Conservation (phyloP, 2,329 filamentous ascomycete species). For the Lasiodiplodia theobromae region DNA sequence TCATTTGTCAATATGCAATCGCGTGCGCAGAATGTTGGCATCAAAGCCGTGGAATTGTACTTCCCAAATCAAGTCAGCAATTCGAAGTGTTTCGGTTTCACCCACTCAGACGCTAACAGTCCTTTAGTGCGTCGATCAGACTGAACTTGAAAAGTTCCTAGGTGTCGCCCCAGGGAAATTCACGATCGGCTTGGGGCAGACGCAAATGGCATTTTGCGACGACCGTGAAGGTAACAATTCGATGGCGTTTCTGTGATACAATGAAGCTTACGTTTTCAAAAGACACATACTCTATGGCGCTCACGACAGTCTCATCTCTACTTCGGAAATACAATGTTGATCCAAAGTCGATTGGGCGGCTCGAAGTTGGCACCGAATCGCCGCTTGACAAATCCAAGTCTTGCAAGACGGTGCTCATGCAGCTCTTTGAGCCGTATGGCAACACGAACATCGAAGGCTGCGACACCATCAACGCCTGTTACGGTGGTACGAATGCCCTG, state of each 20-base stretch:
- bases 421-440: slow-evolving; percentile 58
- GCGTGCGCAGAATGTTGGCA: background rate
- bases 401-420: slow-evolving; percentile 62
- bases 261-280: too few species aligned
- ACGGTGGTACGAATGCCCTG: slow-evolving; percentile 61
- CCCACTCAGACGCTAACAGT: background rate
- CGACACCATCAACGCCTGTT: slow-evolving; percentile 62
- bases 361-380: slow-evolving; percentile 63
- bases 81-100: background rate
- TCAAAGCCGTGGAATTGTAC: background rate
- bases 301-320: slow-evolving; percentile 49
- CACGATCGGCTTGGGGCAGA: background rate
- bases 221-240: background rate
- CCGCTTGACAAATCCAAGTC: slow-evolving; percentile 64
- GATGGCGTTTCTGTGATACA: too few species aligned
- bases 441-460: slow-evolving; percentile 63
- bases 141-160: background rate
- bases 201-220: background rate
- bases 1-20: background rate
- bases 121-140: background rate
- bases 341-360: slow-evolving; percentile 58
- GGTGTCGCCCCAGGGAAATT: background rate
- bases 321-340: slow-evolving; percentile 61
- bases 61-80: background rate
- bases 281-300: background rate